Evolutionary conservation across 495 filamentous ascomycete species (phyloP).

Genomic region (Xylona heveae): DNA sequence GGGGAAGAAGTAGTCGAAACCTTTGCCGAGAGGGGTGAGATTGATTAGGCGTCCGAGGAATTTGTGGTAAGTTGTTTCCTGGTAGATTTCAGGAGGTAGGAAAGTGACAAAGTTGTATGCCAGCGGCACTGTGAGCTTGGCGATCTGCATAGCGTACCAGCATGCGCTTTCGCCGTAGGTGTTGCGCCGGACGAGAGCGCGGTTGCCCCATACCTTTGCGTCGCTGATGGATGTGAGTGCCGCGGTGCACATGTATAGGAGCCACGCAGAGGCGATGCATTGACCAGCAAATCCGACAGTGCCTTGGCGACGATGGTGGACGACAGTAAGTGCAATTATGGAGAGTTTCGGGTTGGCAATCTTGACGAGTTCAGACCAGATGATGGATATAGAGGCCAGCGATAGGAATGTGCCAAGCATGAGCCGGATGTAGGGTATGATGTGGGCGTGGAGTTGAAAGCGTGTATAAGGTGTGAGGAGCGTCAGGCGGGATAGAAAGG

Average conservation of each 20-base stretch:
- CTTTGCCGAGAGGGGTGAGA: constrained; percentile 60
- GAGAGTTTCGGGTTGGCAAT: constrained; percentile 52
- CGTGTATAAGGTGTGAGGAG: constrained; percentile 74
- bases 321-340: constrained; percentile 63
- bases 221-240: constrained; percentile 70
- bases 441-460: constrained; percentile 48
- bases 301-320: constrained; percentile 49
- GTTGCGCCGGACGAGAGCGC: constrained; percentile 72
- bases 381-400: constrained; percentile 55
- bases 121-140: constrained; percentile 73
- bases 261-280: constrained; percentile 64
- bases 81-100: constrained; percentile 41
- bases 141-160: constrained; percentile 84
- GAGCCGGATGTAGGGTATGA: constrained; percentile 42
- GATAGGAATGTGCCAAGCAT: constrained; percentile 41
- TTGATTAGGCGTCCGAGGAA: constrained; percentile 74
- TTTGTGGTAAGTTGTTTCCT: constrained; percentile 56
- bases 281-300: constrained; percentile 70
- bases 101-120: constrained; percentile 94
- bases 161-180: constrained; percentile 82
- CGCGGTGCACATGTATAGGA: constrained; percentile 79
- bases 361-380: constrained; percentile 86
- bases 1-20: constrained; percentile 78
- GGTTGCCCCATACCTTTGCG: constrained; percentile 86
- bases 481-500: constrained; percentile 27